phyloP scores from a whole-genome alignment of 129 eudicot genomes.

The Helichrysum umbraculigerum region DNA sequence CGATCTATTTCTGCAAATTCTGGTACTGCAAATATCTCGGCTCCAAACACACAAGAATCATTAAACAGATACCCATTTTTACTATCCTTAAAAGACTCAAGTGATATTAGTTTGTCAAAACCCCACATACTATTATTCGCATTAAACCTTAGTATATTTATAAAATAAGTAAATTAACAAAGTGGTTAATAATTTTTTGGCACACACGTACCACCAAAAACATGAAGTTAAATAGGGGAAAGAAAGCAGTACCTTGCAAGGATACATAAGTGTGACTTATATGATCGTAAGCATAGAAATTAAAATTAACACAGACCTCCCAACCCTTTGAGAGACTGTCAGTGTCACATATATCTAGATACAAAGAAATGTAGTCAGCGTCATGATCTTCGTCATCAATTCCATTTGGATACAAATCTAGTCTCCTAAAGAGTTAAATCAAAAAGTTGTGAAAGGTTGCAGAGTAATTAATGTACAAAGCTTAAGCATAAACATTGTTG shows the following conservation, averaged over 20 bases:
- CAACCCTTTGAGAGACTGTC: conserved; percentile 4
- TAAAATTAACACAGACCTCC: conserved; percentile 8
- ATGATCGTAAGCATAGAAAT: conserved; percentile 19
- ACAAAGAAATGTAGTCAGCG: conserved; percentile 19
- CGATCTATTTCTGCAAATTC: no score
- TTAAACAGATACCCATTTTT: conserved; percentile 24
- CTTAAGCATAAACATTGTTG: no score
- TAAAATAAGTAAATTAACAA: neutral
- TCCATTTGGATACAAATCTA: conserved; percentile 29
- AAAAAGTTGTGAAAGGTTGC: no score
- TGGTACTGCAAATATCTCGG: no score
- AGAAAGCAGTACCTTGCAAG: conserved; percentile 17
- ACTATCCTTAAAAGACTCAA: conserved; percentile 19
- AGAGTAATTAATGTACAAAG: no score
- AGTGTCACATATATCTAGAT: conserved; percentile 7
- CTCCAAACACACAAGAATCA: no score
- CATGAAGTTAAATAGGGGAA: no score
- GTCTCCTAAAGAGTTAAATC: no score
- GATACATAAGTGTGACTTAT: neutral
- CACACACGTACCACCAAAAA: no score
- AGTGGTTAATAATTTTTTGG: no score
- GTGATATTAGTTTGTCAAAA: no score
- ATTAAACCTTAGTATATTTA: conserved; percentile 18
- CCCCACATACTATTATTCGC: conserved; percentile 26
- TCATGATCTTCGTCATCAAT: neutral